A percentile compares a stretch with the other conserved stretches of the same genome.
These are phyloP conservation scores for Nepenthes mirabilis DNA, from an alignment of 148 eudicot species.

Conservation along the genomic window DNA sequence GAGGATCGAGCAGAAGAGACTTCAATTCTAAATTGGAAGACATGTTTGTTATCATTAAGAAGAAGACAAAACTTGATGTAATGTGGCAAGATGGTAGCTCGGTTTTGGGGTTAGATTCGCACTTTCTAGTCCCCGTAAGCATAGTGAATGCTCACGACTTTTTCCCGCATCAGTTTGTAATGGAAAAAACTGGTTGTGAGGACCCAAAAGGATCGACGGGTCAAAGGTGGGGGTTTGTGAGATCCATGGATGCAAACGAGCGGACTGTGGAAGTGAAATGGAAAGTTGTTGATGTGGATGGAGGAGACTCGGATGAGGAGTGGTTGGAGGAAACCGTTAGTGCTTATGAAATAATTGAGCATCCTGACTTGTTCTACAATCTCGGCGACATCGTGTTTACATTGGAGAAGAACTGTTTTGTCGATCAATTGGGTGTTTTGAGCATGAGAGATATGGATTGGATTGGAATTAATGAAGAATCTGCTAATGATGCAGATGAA, in stretches of 20 bases:
- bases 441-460: slow-evolving; percentile 7
- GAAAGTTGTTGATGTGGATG: slow-evolving; percentile 16
- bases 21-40: slow-evolving; percentile 23
- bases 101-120: slow-evolving; percentile 54
- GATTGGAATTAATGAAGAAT: neutral
- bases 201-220: slow-evolving; percentile 19
- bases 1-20: slow-evolving; percentile 6
- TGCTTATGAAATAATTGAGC: slow-evolving; percentile 89
- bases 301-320: slow-evolving; percentile 12
- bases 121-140: slow-evolving; percentile 43
- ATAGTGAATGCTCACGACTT: slow-evolving; percentile 78
- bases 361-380: slow-evolving; percentile 60
- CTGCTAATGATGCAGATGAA: slow-evolving; percentile 11
- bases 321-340: slow-evolving; percentile 62
- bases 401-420: slow-evolving; percentile 19
- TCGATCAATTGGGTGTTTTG: slow-evolving; percentile 9
- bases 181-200: slow-evolving; percentile 53
- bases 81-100: slow-evolving; percentile 86
- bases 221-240: slow-evolving; percentile 74
- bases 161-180: slow-evolving; percentile 65
- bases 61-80: slow-evolving; percentile 64
- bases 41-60: slow-evolving; percentile 51
- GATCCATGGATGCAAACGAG: slow-evolving; percentile 61
- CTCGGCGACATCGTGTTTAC: slow-evolving; percentile 62
- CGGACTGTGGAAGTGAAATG: slow-evolving; percentile 63